Percentiles rank a stretch among this genome's conserved stretches.
phyloP scores from a whole-genome alignment of 371 early-diverging fungal genomes.

The Mucor mucedo region DNA sequence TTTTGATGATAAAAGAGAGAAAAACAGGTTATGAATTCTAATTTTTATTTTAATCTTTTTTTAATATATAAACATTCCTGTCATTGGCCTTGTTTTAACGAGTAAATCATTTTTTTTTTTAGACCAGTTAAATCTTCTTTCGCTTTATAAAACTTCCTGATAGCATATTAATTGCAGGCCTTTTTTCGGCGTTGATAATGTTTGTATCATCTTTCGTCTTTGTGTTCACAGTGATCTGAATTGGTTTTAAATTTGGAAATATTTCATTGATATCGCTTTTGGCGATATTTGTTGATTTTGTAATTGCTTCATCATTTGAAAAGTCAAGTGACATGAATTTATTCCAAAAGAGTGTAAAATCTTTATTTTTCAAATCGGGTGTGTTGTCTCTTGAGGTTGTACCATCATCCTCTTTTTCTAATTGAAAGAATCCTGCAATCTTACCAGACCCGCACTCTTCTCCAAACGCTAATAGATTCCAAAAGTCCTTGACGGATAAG shows the following conservation, averaged over 20 bases:
- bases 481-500: slow-evolving; percentile 64
- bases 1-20: not conserved
- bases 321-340: slow-evolving; percentile 38
- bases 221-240: not conserved
- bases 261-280: slow-evolving; percentile 17
- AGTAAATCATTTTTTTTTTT: not conserved
- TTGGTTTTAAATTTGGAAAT: slow-evolving; percentile 10
- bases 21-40: slow-evolving; percentile 4
- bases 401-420: slow-evolving; percentile 1
- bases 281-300: slow-evolving; percentile 20
- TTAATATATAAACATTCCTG: not conserved
- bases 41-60: not conserved
- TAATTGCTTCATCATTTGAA: slow-evolving; percentile 10
- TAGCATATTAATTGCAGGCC: slow-evolving; percentile 29
- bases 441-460: slow-evolving; percentile 82
- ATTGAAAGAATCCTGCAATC: slow-evolving; percentile 66
- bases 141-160: slow-evolving; percentile 28
- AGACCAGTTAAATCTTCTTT: slow-evolving; percentile 19
- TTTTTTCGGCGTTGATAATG: slow-evolving; percentile 12
- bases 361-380: not conserved
- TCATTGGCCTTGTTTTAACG: slow-evolving; percentile 17
- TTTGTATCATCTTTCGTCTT: slow-evolving; percentile 4
- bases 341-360: slow-evolving; percentile 39
- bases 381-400: not conserved
- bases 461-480: slow-evolving; percentile 68